A percentile compares a stretch with the other conserved stretches of the same genome.
These are phyloP conservation scores for Candida golubevii DNA, from an alignment of 805 yeast species.

Conservation along the genomic window DNA sequence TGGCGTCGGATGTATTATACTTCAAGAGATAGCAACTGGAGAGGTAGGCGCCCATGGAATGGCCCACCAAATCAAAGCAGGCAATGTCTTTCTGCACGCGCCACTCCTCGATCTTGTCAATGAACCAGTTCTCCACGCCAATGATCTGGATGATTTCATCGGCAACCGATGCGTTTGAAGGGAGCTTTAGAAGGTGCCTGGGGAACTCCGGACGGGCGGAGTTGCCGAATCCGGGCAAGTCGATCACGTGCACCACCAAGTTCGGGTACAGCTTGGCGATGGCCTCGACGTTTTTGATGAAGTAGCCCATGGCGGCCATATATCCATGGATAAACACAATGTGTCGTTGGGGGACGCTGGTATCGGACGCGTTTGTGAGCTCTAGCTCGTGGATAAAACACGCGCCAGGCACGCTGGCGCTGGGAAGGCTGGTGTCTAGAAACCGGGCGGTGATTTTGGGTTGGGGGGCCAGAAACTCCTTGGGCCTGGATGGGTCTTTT, in stretches of 20 bases:
- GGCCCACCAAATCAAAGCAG: constrained; percentile 32
- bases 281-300: constrained; percentile 34
- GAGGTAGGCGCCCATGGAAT: constrained; percentile 43
- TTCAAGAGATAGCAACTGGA: constrained; percentile 39
- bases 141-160: constrained; percentile 31
- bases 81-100: constrained; percentile 21
- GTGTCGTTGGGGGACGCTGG: constrained; percentile 12
- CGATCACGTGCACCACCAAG: constrained; percentile 35
- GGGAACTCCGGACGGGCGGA: constrained; percentile 40
- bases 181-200: constrained; percentile 20
- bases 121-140: constrained; percentile 38
- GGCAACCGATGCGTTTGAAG: constrained; percentile 11
- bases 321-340: constrained; percentile 40
- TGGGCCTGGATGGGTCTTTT: background rate
- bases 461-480: background rate
- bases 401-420: constrained; percentile 16
- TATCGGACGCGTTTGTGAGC: constrained; percentile 21
- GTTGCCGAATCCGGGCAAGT: constrained; percentile 42
- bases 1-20: constrained; percentile 18
- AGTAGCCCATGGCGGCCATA: constrained; percentile 43
- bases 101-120: constrained; percentile 38
- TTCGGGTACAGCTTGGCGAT: constrained; percentile 30
- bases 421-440: constrained; percentile 26
- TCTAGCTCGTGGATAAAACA: constrained; percentile 36
- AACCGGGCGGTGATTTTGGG: constrained; percentile 15